Conservation (phyloP, 2,329 filamentous ascomycete genomes). For the Curvularia sp. region DNA sequence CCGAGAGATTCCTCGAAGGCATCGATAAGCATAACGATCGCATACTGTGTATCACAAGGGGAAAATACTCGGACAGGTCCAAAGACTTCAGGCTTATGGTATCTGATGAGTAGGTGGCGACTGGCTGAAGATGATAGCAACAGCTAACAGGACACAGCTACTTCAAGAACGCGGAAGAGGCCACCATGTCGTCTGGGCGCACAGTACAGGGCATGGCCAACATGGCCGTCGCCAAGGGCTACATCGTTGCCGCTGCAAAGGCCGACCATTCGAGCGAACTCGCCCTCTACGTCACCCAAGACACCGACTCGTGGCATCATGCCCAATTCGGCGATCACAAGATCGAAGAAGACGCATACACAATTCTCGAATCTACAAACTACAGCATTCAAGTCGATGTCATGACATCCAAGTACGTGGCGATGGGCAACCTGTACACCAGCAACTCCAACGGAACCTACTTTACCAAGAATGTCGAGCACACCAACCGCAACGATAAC, state of each 20-base stretch:
- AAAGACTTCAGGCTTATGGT: conserved; percentile 79
- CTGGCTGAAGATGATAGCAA: not conserved
- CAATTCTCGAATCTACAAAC: conserved; percentile 92
- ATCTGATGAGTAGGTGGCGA: conserved; percentile 67
- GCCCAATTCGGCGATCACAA: conserved; percentile 89
- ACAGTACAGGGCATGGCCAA: conserved; percentile 81
- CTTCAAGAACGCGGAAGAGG: conserved; percentile 75
- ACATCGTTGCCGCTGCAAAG: conserved; percentile 81
- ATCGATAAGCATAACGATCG: conserved; percentile 69
- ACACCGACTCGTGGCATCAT: conserved; percentile 86
- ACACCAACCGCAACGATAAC: conserved; percentile 81
- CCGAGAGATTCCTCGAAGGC: conserved; percentile 74
- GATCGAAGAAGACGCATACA: conserved; percentile 85
- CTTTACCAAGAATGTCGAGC: conserved; percentile 88
- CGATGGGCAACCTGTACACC: conserved; percentile 89
- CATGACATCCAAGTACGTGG: conserved; percentile 69
- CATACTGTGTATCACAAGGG: conserved; percentile 80
- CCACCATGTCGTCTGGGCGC: conserved; percentile 74
- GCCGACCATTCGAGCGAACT: conserved; percentile 85
- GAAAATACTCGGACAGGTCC: conserved; percentile 72
- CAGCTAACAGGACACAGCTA: conserved; percentile 55
- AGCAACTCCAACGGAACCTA: conserved; percentile 98
- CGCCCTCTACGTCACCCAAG: conserved; percentile 86
- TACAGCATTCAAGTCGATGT: conserved; percentile 98
- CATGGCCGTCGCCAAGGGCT: conserved; percentile 84